Evolutionary conservation across 2,329 filamentous ascomycete genomes (phyloP), one percentile per base, ranked within the genome.

Genomic region (Colletotrichum echinochloae): DNA sequence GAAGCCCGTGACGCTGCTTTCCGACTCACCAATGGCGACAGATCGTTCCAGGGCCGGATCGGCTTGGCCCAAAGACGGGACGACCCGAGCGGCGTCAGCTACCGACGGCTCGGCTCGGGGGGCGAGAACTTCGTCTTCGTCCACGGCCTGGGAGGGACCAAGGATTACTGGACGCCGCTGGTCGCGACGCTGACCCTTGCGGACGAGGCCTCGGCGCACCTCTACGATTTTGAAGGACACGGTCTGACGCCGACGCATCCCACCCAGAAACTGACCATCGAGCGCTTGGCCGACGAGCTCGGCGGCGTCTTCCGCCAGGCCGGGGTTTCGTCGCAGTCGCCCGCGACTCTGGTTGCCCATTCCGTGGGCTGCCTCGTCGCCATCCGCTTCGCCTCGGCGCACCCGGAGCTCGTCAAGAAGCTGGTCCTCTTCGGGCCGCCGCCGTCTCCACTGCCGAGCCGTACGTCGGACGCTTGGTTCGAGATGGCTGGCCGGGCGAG

Each of bases 141-240:
- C n/a, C 87, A 89, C 71, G 87, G 87, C 7, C 79, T 89, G 0
- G 87, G 86, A 4, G 84, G 82, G 2, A 84, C 80, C 1, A 78
- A 78, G 3, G 80, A 82, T 5, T 84, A 78, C 73, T 89, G 81
- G 75, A 77, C 75, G 0, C 85, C 87, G 0, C 74, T 89, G 8
- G 78, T 87, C 33, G 71, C 78, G 0, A 72, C 75, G 1, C 73
- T 84, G 0, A 73, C 66, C 3, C 77, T 82, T 12, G 66, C 73
- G 5, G 71, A 76, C 16, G 73, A 75, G 2, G 76, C 81, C 72
- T 78, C 74, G 1, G 70, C 83, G 7, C 82, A 86, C 69, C 74
- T 87, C 0, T 83, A 84, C 67, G 88, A 89, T 71, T 78, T 89
- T 3, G 87, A 89, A 76, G 87, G 87, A 3, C 87, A 88, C 71